Evolutionary conservation across 495 filamentous ascomycete species (phyloP).

Genomic region (Lasiosphaeria hispida): DNA sequence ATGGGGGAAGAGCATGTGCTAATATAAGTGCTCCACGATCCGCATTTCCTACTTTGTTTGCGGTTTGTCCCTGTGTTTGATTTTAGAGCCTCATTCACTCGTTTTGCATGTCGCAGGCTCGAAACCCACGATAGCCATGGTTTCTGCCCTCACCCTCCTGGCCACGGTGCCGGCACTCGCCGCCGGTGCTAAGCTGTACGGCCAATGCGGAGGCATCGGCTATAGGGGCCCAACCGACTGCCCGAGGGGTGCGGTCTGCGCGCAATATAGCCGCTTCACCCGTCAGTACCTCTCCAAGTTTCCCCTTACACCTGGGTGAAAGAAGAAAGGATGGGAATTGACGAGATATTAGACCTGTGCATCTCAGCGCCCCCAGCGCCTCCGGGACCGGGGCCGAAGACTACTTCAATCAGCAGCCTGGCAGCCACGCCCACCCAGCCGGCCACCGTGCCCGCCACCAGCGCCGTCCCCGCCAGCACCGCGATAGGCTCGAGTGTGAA

Average conservation of each 20-base stretch:
- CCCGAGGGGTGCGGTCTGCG: slow-evolving; percentile 18
- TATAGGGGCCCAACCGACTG: slow-evolving; percentile 19
- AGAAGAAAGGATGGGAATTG: too few species aligned
- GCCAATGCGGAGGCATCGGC: slow-evolving; percentile 23
- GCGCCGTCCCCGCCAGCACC: neutral
- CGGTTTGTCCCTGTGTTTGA: neutral
- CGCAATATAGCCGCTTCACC: slow-evolving; percentile 21
- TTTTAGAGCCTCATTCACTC: neutral
- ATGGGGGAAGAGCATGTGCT: neutral
- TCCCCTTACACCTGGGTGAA: too few species aligned
- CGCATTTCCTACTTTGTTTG: too few species aligned
- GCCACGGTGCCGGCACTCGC: slow-evolving; percentile 5
- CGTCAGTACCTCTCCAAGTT: slow-evolving; percentile 9
- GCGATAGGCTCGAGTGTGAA: slow-evolving; percentile 9
- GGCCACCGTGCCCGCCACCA: neutral
- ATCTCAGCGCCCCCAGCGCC: too few species aligned
- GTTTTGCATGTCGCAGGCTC: too few species aligned
- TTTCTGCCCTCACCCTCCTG: neutral
- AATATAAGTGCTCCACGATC: neutral
- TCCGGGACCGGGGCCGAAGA: too few species aligned
- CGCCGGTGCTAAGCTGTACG: slow-evolving; percentile 4
- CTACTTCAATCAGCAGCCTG: too few species aligned
- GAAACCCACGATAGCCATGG: neutral
- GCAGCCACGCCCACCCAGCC: neutral
- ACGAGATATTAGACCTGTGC: too few species aligned